Evolutionary conservation across 2,329 filamentous ascomycete species (phyloP).

Genomic region (Blumeria graminis): DNA sequence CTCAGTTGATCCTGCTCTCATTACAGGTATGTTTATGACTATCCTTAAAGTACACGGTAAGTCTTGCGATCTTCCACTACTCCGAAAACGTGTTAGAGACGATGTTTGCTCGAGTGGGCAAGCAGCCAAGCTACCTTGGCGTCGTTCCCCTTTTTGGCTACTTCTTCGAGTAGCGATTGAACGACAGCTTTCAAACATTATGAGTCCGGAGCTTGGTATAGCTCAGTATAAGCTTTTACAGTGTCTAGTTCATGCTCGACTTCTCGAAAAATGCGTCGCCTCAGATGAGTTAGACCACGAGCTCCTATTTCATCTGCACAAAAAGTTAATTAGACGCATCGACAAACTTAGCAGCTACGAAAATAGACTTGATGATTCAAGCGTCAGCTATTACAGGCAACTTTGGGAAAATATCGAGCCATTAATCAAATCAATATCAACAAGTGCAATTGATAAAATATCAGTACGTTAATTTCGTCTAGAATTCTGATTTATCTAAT

Average conservation of each 20-base stretch:
- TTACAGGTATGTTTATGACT: constrained; percentile 34
- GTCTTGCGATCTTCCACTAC: constrained; percentile 13
- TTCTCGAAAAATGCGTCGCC: constrained; percentile 17
- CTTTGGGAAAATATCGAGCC: neutral
- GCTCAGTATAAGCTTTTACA: constrained; percentile 33
- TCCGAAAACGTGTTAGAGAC: constrained; percentile 36
- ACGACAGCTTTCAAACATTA: constrained; percentile 21
- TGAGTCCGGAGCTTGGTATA: constrained; percentile 19
- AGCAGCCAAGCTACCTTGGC: constrained; percentile 28
- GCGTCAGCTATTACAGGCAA: neutral
- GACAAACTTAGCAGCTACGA: neutral
- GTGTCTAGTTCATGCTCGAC: constrained; percentile 20
- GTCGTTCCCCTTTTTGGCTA: constrained; percentile 36
- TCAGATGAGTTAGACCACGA: neutral
- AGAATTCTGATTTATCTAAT: neutral
- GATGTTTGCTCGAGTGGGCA: constrained; percentile 24
- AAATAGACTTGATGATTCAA: neutral
- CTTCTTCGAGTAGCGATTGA: constrained; percentile 32
- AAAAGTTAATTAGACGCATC: neutral
- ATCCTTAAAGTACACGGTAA: constrained; percentile 30
- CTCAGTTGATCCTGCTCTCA: constrained; percentile 28
- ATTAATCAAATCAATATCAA: neutral
- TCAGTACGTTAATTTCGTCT: neutral
- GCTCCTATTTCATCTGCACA: neutral
- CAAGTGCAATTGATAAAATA: neutral